A percentile compares a stretch with the other conserved stretches of the same genome.
phyloP scores from a whole-genome alignment of 805 yeast species.

The Wickerhamia fluorescens region DNA sequence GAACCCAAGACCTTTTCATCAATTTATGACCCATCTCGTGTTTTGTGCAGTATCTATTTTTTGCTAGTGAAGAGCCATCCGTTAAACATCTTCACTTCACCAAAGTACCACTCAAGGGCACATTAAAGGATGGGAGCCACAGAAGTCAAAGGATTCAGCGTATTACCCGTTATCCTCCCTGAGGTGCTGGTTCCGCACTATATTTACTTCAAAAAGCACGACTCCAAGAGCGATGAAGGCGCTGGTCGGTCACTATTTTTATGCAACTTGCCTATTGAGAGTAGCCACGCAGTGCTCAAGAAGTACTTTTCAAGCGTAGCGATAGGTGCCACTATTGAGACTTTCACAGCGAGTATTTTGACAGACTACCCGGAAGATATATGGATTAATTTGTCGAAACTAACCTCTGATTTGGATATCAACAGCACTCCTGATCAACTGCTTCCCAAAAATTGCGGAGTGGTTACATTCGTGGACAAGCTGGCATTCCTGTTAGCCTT shows the following conservation, averaged over 20 bases:
- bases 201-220: constrained; percentile 61
- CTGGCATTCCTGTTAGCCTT: constrained; percentile 60
- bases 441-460: constrained; percentile 68
- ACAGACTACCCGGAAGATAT: constrained; percentile 39
- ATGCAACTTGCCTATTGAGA: constrained; percentile 66
- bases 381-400: constrained; percentile 42
- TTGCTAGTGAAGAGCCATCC: too few species aligned
- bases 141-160: constrained; percentile 53
- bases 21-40: too few species aligned
- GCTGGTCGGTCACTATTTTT: constrained; percentile 54
- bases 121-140: constrained; percentile 16
- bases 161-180: constrained; percentile 42
- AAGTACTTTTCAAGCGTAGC: constrained; percentile 52
- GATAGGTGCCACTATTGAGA: constrained; percentile 58
- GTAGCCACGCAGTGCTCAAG: constrained; percentile 47
- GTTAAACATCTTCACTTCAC: too few species aligned
- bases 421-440: constrained; percentile 28
- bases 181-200: constrained; percentile 41
- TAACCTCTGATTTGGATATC: constrained; percentile 52
- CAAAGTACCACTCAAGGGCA: too few species aligned
- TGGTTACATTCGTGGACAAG: constrained; percentile 69
- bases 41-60: too few species aligned
- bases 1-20: too few species aligned
- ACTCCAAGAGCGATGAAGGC: constrained; percentile 27
- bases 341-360: constrained; percentile 25